Conservation (phyloP, 2,329 filamentous ascomycete species). For the Sporothrix luriei region DNA sequence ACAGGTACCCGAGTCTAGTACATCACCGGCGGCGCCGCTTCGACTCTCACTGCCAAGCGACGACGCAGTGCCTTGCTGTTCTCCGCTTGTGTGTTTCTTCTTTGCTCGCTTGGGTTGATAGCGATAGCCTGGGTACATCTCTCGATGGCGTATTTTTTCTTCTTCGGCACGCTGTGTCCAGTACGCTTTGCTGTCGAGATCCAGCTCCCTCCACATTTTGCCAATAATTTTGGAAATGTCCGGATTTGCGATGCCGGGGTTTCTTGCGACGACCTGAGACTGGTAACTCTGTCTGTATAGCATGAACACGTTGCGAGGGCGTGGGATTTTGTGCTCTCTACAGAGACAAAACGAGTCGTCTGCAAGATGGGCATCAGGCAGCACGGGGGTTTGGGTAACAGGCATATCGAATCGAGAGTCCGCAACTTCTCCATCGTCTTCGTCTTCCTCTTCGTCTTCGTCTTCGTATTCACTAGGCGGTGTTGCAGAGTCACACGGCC, state of each 20-base stretch:
- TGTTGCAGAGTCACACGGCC: not conserved
- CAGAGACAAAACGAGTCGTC: not conserved
- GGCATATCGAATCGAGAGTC: conserved; percentile 6
- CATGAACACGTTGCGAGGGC: conserved; percentile 70
- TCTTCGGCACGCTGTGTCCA: conserved; percentile 93
- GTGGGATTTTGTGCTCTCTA: not conserved
- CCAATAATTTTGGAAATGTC: conserved; percentile 98
- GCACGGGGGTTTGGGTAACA: not conserved
- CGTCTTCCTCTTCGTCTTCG: not conserved
- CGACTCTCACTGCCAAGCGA: not conserved
- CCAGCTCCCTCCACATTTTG: conserved; percentile 81
- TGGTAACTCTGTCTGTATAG: conserved; percentile 94
- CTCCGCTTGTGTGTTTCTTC: conserved; percentile 39
- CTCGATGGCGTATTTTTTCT: conserved; percentile 86
- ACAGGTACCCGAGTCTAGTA: conserved; percentile 57
- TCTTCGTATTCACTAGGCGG: not conserved
- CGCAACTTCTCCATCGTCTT: not conserved
- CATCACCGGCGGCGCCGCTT: conserved; percentile 29
- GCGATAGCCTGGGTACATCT: conserved; percentile 89
- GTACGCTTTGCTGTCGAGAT: conserved; percentile 71
- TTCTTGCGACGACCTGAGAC: conserved; percentile 73
- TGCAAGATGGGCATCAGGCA: not conserved
- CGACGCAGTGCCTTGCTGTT: conserved; percentile 1
- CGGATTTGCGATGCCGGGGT: conserved; percentile 90
- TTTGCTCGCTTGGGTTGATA: conserved; percentile 80